Base-by-base conservation (phyloP, 495 filamentous ascomycete genomes). In the Poronia punctata region DNA sequence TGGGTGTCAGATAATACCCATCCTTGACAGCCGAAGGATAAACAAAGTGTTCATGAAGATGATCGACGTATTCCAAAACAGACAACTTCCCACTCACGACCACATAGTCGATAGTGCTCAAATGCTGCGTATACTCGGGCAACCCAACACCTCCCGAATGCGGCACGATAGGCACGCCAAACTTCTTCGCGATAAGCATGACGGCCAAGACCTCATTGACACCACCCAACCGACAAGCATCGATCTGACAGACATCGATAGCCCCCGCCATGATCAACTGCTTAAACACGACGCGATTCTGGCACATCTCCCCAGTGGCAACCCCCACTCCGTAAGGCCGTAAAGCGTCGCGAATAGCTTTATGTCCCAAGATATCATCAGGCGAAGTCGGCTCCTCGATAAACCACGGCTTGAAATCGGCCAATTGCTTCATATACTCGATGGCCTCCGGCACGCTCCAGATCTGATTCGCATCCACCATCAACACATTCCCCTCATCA, bases 311-410 rank as follows among this genome's bases (percentile, higher is more conserved):
- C 37, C 88, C 88, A 0, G 88, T 95, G 11, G 88, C 88, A 15
- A 95, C 88, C 31, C 85, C 85, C 50, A 95, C 82, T 43, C 79
- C 79, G 56, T 80, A 61, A 1, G 82, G 83, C 18, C 68, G 67
- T 8, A 95, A 74, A 1, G 88, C 88, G 40, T 88, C 80, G 17
- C 83, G 76, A 51, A 95, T 81, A 4, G 84, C 81, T 38, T 82
- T 82, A 71, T 95, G 88, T 25, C 88, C 88, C 29, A 89, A 79
- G 40, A 95, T 80, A 65, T 95, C 88, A 53, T 95, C 88, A 10
- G 88, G 88, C 28, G 82, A 86, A 29, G 88, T 95, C n/a, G 88
- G 88, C 72, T 95, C 88, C 65, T 95, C 88, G 51, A 95, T 95
- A 67, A 95, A 95, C 88, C 88, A 95, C 29, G 88, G 88, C 68